Evolutionary conservation across 192 early-diverging fungal species (phyloP), one percentile per base, ranked within the genome.

Genomic region (Backusella sp.): DNA sequence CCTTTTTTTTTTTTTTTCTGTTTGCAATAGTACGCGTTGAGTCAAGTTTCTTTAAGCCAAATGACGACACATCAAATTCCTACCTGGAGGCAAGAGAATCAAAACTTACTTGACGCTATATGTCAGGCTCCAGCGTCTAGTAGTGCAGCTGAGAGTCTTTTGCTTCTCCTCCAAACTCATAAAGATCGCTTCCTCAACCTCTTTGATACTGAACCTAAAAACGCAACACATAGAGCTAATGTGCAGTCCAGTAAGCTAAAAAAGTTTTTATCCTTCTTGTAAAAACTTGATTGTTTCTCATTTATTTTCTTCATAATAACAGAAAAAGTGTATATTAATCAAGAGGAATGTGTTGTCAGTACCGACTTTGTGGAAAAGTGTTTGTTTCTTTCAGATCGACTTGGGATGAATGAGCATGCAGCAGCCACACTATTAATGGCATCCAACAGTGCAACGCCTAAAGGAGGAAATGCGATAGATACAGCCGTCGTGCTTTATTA

Each of bases 321-420:
- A 87, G 86, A 84, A 49, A 73, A 77, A 30, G 81, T 81, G 15
- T 79, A 84, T 36, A 92, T 94, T 68, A 91, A 90, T 21, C 84
- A 88, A 39, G 86, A 83, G 68, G 71, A 81, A 28, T 85, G 85
- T 74, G 85, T 88, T 70, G 87, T 92, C 73, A 94, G 87, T 80
- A 81, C 83, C n/a, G 87, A 91, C 17, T 96, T 95, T 76, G 86
- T 85, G 72, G 72, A 83, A 19, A 85, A 89, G 35, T 88, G 88
- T 8, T 78, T 91, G 68, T 84, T 90, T 76, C 76, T 98, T 36
- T 93, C 94, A 1, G 94, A 96, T 79, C 86, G 94, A 73, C 84
- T 98, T 34, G 86, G 91, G 28, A 85, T 96, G 53, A 90, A 93
- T 82, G 96, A 97, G 77, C 85, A 90, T 71, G 74, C 88, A 12